A percentile compares a stretch with the other conserved stretches of the same genome.
Evolutionary conservation across 2,329 filamentous ascomycete species (phyloP).

Genomic region (Aspergillus fischeri): DNA sequence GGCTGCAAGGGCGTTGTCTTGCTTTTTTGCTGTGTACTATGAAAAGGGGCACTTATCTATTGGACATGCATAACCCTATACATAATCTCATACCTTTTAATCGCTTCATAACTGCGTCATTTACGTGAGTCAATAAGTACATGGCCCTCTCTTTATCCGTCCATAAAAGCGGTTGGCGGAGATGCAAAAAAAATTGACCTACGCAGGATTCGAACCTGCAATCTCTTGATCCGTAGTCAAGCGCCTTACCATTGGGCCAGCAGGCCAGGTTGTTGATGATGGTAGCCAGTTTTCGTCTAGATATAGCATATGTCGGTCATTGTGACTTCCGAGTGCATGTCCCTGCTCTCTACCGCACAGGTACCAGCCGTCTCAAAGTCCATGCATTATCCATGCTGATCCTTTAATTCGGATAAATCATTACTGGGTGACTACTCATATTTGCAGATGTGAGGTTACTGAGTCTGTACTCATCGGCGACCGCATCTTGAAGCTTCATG

Average conservation of each 20-base stretch:
- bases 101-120: too few relatives aligned
- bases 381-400: background rate
- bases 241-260: slow-evolving; percentile 22
- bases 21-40: background rate
- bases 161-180: too few relatives aligned
- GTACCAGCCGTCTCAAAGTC: too few relatives aligned
- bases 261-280: slow-evolving; percentile 5
- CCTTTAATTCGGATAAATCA: background rate
- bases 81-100: background rate
- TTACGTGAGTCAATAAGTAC: too few relatives aligned
- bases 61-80: background rate
- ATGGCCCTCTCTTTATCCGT: too few relatives aligned
- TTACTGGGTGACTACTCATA: background rate
- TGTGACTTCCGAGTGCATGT: too few relatives aligned
- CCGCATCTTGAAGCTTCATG: background rate
- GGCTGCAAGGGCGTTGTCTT: background rate
- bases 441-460: too few relatives aligned
- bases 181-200: slow-evolving; percentile 20
- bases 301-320: too few relatives aligned
- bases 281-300: accelerated
- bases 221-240: slow-evolving; percentile 41
- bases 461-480: background rate
- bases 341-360: too few relatives aligned
- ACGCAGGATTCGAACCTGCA: slow-evolving; percentile 45
- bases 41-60: background rate